Evolutionary conservation across 495 filamentous ascomycete species (phyloP).

Genomic region (Lasiosphaeris hirsuta): DNA sequence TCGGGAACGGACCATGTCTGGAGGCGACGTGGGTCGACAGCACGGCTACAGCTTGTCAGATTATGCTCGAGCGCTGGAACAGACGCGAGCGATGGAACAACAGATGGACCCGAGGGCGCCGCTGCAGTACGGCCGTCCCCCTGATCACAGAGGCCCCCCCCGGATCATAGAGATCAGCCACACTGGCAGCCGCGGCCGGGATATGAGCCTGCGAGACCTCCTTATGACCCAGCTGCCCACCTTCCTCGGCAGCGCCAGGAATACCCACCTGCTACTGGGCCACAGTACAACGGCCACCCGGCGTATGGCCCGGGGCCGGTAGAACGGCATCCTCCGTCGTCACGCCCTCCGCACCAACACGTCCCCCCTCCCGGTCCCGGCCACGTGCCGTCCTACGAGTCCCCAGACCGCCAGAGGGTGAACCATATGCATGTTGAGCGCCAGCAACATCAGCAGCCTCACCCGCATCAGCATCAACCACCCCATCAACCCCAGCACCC

Average conservation of each 20-base stretch:
- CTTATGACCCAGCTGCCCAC: conserved; percentile 37
- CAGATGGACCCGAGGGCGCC: conserved; percentile 26
- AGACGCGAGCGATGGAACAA: conserved; percentile 27
- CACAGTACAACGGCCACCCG: conserved; percentile 45
- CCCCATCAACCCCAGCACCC: conserved; percentile 32
- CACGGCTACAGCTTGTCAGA: conserved; percentile 24
- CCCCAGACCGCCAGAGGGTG: conserved; percentile 47
- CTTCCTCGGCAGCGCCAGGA: conserved; percentile 41
- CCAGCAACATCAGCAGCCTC: conserved; percentile 30
- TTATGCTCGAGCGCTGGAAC: conserved; percentile 32
- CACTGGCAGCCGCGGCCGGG: conserved; percentile 38
- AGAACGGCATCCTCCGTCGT: conserved; percentile 45
- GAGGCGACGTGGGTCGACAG: conserved; percentile 25
- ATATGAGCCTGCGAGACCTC: conserved; percentile 38
- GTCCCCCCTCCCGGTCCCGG: conserved; percentile 36
- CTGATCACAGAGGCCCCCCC: no score
- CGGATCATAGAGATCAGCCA: conserved; percentile 43
- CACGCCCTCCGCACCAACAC: conserved; percentile 42
- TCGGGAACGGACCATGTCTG: conserved; percentile 39
- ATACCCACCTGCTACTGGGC: conserved; percentile 37
- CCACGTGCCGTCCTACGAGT: conserved; percentile 45
- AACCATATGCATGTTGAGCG: conserved; percentile 31
- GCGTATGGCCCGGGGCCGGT: conserved; percentile 42
- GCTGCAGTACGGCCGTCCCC: no score
- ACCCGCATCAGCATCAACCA: conserved; percentile 14